Evolutionary conservation across 1,284 basidiomycete genomes (phyloP).

Genomic region (Ceratobasidium sp.): DNA sequence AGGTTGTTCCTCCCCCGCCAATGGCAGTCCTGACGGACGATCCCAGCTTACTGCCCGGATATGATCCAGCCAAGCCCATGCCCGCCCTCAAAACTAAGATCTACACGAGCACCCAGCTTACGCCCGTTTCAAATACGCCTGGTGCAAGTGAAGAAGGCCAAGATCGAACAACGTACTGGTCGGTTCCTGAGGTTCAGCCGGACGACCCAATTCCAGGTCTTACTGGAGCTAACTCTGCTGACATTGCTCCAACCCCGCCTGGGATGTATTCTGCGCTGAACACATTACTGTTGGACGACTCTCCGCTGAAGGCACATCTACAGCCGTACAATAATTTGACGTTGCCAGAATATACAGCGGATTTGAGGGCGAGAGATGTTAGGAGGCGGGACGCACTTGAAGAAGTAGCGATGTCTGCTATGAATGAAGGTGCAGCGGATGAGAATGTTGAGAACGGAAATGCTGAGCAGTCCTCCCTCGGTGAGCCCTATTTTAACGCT

Average conservation of each 20-base stretch:
- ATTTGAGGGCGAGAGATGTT: constrained; percentile 50
- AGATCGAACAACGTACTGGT: constrained; percentile 28
- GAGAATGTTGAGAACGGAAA: constrained; percentile 24
- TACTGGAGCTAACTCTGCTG: not conserved
- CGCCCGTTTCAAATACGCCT: constrained; percentile 19
- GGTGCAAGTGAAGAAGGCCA: not conserved
- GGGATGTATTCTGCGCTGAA: constrained; percentile 71
- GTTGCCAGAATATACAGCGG: constrained; percentile 74
- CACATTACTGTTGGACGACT: constrained; percentile 87
- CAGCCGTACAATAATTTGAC: constrained; percentile 88
- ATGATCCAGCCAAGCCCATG: constrained; percentile 48
- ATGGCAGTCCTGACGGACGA: constrained; percentile 43
- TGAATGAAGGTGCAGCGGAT: constrained; percentile 11
- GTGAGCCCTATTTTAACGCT: not conserved
- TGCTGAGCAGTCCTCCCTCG: not conserved
- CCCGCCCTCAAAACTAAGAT: constrained; percentile 12
- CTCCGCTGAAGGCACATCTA: constrained; percentile 78
- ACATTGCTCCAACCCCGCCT: not conserved
- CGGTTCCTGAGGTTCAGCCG: constrained; percentile 21
- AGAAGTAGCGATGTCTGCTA: constrained; percentile 50
- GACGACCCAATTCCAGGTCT: constrained; percentile 39
- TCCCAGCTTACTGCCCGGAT: constrained; percentile 33
- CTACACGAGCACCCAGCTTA: constrained; percentile 33
- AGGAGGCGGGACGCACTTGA: constrained; percentile 32
- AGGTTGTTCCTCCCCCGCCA: constrained; percentile 44